Conservation (phyloP, 2,329 filamentous ascomycete species). For the Cordyceps fumosorosea region DNA sequence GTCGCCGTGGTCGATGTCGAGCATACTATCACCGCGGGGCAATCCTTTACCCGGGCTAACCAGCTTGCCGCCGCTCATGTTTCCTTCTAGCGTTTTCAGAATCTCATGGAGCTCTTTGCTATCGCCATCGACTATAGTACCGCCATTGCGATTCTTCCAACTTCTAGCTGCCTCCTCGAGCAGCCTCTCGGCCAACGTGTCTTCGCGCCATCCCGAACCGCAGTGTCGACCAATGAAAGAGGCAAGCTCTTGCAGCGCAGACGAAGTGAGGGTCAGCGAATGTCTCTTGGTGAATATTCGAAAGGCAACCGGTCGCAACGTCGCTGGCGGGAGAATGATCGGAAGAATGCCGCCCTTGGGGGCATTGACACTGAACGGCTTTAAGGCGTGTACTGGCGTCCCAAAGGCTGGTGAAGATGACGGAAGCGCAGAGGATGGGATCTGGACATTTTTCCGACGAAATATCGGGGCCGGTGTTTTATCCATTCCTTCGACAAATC, state of each 20-base stretch:
- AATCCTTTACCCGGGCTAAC: slow-evolving; percentile 46
- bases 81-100: slow-evolving; percentile 74
- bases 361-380: slow-evolving; percentile 49
- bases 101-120: slow-evolving; percentile 74
- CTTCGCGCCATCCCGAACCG: slow-evolving; percentile 92
- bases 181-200: slow-evolving; percentile 85
- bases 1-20: slow-evolving; percentile 50
- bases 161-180: slow-evolving; percentile 83
- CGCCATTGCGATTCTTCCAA: slow-evolving; percentile 87
- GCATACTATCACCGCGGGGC: slow-evolving; percentile 51
- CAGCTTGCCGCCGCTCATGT: slow-evolving; percentile 79
- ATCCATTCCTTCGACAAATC: slow-evolving; percentile 27
- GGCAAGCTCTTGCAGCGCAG: slow-evolving; percentile 77
- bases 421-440: slow-evolving; percentile 55
- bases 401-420: slow-evolving; percentile 89
- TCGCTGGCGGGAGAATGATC: slow-evolving; percentile 81
- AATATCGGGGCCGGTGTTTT: slow-evolving; percentile 33
- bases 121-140: slow-evolving; percentile 82
- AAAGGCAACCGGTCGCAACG: slow-evolving; percentile 83
- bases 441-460: slow-evolving; percentile 27
- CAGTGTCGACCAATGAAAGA: slow-evolving; percentile 89
- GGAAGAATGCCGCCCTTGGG: slow-evolving; percentile 67
- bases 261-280: slow-evolving; percentile 83
- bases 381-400: slow-evolving; percentile 75
- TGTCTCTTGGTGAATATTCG: slow-evolving; percentile 97